Conservation (phyloP, 805 yeast genomes). For the Metschnikowia rubicola region DNA sequence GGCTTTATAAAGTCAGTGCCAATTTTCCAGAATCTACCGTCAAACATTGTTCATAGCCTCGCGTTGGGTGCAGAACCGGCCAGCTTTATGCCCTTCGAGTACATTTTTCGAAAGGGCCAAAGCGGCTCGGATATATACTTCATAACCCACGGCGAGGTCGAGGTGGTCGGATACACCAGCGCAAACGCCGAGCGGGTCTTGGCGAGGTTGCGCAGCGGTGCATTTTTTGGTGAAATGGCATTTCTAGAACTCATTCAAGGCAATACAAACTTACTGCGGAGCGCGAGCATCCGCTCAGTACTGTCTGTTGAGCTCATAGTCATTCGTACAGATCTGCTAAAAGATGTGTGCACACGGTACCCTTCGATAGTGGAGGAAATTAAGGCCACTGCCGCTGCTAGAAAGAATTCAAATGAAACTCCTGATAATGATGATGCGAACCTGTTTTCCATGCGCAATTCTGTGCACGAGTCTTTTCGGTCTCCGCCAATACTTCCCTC, state of each 20-base stretch:
- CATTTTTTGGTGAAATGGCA: constrained; percentile 77
- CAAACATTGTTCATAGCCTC: constrained; percentile 57
- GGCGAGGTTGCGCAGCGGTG: constrained; percentile 60
- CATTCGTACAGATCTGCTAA: constrained; percentile 52
- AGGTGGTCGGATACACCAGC: constrained; percentile 44
- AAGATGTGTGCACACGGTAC: constrained; percentile 52
- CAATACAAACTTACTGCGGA: constrained; percentile 34
- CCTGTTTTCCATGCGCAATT: neutral
- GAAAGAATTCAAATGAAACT: constrained; percentile 27
- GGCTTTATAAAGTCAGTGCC: constrained; percentile 57
- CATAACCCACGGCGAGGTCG: constrained; percentile 66
- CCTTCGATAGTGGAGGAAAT: constrained; percentile 60
- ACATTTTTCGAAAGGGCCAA: constrained; percentile 58
- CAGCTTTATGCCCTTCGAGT: constrained; percentile 53
- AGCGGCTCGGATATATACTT: constrained; percentile 63
- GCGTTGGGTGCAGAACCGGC: constrained; percentile 62
- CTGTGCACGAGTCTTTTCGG: neutral
- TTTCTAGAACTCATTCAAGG: constrained; percentile 49
- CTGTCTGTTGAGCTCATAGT: constrained; percentile 58
- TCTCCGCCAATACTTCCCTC: neutral
- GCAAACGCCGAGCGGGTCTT: constrained; percentile 37
- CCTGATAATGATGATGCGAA: neutral
- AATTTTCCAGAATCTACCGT: constrained; percentile 55
- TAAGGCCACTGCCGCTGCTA: constrained; percentile 54
- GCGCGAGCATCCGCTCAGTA: constrained; percentile 64